These are phyloP conservation scores for Gymnopilus junonius DNA, from an alignment of 768 basidiomycete genomes.

Conservation along the genomic window DNA sequence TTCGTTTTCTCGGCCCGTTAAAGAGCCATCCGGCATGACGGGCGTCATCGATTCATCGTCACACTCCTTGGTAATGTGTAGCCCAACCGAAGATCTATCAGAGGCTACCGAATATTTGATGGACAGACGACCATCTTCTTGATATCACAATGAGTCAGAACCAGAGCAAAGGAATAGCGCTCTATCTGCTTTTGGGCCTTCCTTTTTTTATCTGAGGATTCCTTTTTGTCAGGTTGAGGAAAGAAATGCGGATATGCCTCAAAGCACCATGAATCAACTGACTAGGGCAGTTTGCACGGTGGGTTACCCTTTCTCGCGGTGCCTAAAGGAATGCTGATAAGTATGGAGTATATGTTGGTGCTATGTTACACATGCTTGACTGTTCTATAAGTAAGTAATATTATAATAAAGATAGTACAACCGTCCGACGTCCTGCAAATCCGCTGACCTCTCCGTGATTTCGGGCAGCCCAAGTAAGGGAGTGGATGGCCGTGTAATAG, in stretches of 20 bases:
- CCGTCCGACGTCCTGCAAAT: background rate
- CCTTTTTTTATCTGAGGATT: background rate
- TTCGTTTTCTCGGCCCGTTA: too few relatives aligned
- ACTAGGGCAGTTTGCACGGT: background rate
- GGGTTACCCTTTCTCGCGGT: background rate
- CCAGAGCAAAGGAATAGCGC: background rate
- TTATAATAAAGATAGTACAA: constrained; percentile 21
- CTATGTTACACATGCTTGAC: constrained; percentile 17
- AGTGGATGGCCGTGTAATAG: background rate
- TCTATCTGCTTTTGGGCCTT: background rate
- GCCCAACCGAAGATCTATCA: too few relatives aligned
- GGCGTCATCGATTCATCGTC: too few relatives aligned
- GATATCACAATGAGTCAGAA: background rate
- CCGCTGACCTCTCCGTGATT: background rate
- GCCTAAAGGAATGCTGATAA: background rate
- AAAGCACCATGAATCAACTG: background rate
- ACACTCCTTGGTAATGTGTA: too few relatives aligned
- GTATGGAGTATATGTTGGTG: background rate
- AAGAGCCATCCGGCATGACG: too few relatives aligned
- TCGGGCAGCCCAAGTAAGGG: background rate
- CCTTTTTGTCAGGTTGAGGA: background rate
- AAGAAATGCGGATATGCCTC: background rate
- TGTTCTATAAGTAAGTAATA: constrained; percentile 14
- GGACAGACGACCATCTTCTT: background rate
- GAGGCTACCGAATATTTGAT: background rate